A percentile compares a stretch with the other conserved stretches of the same genome.
Evolutionary conservation across 106 monocot species (phyloP).

Genomic region (Dactylorhiza incarnata): DNA sequence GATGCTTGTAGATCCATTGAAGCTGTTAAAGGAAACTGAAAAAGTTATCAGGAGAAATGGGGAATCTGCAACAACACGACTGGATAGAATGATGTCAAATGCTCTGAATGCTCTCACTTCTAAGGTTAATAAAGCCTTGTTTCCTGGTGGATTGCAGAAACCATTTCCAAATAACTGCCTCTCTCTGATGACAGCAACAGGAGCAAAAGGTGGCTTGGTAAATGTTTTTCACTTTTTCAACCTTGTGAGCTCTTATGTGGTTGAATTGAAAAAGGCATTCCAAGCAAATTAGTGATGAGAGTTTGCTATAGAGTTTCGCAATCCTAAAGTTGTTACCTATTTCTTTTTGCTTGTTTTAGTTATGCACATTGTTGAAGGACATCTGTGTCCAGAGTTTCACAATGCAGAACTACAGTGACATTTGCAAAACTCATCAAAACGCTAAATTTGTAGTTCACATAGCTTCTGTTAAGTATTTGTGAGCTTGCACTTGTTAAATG

Average conservation of each 20-base stretch:
- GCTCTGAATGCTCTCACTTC: constrained; percentile 71
- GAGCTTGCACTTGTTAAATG: not conserved
- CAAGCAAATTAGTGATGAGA: not conserved
- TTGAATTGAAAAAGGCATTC: not conserved
- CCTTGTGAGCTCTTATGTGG: not conserved
- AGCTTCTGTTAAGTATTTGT: too few species aligned
- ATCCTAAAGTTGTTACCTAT: not conserved
- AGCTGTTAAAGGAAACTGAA: constrained; percentile 65
- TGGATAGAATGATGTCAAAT: constrained; percentile 89
- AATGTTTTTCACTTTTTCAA: not conserved
- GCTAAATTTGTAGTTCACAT: too few species aligned
- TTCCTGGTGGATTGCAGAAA: constrained; percentile 72
- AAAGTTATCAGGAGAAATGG: constrained; percentile 72
- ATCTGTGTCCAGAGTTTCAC: too few species aligned
- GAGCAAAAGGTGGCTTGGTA: constrained; percentile 96
- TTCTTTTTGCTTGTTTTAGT: not conserved
- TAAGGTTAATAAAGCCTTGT: constrained; percentile 50
- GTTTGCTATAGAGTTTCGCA: not conserved
- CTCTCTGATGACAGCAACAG: constrained; percentile 88
- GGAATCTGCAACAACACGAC: constrained; percentile 46
- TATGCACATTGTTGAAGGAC: too few species aligned
- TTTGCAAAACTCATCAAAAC: too few species aligned
- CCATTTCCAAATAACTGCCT: constrained; percentile 79
- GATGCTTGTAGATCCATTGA: constrained; percentile 33
- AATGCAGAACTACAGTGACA: too few species aligned